Percentiles rank a stretch among this genome's conserved stretches.
Evolutionary conservation across 208 protist species (phyloP).

Genomic region (Endotrypanum monterogeii): DNA sequence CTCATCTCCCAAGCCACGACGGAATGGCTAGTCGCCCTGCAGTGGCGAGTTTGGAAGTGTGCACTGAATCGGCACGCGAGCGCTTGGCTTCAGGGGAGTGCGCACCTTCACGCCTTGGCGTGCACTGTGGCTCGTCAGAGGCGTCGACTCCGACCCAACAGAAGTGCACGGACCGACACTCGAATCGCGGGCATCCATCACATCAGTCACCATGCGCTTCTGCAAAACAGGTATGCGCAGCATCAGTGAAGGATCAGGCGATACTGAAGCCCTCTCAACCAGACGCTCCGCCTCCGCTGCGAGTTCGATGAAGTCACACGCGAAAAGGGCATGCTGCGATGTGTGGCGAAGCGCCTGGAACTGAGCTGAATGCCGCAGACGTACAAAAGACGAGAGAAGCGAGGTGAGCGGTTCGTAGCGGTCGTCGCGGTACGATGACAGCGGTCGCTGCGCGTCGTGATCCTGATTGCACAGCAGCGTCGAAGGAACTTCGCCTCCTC

Average conservation of each 20-base stretch:
- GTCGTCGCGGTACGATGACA: background rate
- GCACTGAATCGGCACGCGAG: conserved; percentile 22
- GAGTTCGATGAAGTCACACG: conserved; percentile 46
- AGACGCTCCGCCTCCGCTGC: conserved; percentile 37
- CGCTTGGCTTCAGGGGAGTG: conserved; percentile 39
- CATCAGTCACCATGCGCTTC: conserved; percentile 16
- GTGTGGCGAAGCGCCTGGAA: conserved; percentile 45
- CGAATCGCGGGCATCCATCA: conserved; percentile 13
- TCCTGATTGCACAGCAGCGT: background rate
- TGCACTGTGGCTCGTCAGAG: background rate
- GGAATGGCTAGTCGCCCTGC: background rate
- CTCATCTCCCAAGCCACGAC: background rate
- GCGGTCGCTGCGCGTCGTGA: background rate
- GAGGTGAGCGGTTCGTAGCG: conserved; percentile 18
- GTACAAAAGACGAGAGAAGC: conserved; percentile 32
- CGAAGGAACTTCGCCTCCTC: background rate
- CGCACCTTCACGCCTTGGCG: conserved; percentile 9
- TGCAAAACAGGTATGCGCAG: conserved; percentile 15
- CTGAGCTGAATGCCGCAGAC: conserved; percentile 26
- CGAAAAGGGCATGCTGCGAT: conserved; percentile 39
- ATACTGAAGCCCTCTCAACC: conserved; percentile 26
- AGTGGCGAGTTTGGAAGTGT: conserved; percentile 10
- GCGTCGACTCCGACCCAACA: conserved; percentile 12
- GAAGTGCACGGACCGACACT: conserved; percentile 27
- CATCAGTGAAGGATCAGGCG: background rate